These are phyloP conservation scores for Hypoxylon trugodes DNA, from an alignment of 495 filamentous ascomycete genomes.

Conservation along the genomic window DNA sequence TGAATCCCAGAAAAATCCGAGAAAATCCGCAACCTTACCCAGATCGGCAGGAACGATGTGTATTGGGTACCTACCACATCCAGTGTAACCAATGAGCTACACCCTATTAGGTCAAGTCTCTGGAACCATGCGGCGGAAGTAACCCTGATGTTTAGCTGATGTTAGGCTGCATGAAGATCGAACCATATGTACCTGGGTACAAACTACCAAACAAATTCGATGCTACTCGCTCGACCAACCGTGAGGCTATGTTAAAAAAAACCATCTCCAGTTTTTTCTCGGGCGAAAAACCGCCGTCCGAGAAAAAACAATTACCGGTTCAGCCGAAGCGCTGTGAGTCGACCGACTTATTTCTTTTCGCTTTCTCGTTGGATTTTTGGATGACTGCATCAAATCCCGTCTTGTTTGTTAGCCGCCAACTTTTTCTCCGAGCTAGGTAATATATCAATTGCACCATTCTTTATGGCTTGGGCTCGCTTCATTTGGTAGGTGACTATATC, in stretches of 20 bases:
- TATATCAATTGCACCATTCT: conserved; percentile 26
- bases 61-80: conserved; percentile 2
- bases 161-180: conserved; percentile 17
- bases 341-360: too few relatives aligned
- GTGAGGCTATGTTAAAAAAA: too few relatives aligned
- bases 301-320: conserved; percentile 44
- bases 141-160: conserved; percentile 4
- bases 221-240: too few relatives aligned
- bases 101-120: neutral
- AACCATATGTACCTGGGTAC: neutral
- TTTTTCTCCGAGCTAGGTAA: conserved; percentile 25
- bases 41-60: conserved; percentile 14
- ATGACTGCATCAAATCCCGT: conserved; percentile 16
- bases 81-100: neutral
- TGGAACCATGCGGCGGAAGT: neutral
- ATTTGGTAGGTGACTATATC: conserved; percentile 32
- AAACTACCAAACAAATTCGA: neutral
- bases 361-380: conserved; percentile 2
- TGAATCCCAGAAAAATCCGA: too few relatives aligned
- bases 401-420: conserved; percentile 35
- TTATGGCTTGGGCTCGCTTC: conserved; percentile 37
- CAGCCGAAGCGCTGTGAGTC: too few relatives aligned
- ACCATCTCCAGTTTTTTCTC: conserved; percentile 23
- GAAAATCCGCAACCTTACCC: neutral
- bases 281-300: conserved; percentile 32